Percentiles rank a stretch among this genome's conserved stretches.
phyloP scores from a whole-genome alignment of 1,284 basidiomycete genomes.

The Cystobasidium pallidum region DNA sequence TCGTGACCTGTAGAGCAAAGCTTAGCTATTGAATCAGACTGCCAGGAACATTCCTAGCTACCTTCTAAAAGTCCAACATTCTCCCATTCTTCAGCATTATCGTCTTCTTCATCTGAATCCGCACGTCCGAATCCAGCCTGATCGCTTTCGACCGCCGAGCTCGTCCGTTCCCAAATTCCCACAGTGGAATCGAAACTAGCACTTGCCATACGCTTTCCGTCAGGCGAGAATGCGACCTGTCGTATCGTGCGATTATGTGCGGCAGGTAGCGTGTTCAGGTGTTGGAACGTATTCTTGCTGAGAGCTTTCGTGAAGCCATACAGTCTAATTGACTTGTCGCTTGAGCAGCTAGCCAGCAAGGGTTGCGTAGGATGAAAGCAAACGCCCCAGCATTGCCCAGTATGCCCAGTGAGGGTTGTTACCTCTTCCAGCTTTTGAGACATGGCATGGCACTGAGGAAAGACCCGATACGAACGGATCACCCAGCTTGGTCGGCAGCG shows the following conservation, averaged over 20 bases:
- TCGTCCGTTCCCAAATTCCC: constrained; percentile 78
- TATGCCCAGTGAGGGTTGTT: constrained; percentile 65
- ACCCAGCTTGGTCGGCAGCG: no score
- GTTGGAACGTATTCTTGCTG: constrained; percentile 48
- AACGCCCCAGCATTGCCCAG: constrained; percentile 83
- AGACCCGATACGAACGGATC: background rate
- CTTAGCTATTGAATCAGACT: background rate
- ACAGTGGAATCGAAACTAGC: constrained; percentile 95
- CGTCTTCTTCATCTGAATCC: constrained; percentile 58
- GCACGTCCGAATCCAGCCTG: constrained; percentile 13
- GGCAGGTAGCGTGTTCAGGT: constrained; percentile 61
- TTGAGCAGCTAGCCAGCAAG: constrained; percentile 87
- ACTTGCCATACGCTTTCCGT: constrained; percentile 84
- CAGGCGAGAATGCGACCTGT: constrained; percentile 84
- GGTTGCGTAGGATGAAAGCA: constrained; percentile 88
- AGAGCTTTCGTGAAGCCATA: constrained; percentile 65
- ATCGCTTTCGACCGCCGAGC: constrained; percentile 56
- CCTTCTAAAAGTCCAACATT: constrained; percentile 54
- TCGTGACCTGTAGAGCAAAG: constrained; percentile 78
- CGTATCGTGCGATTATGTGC: constrained; percentile 92
- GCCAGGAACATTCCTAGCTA: constrained; percentile 66
- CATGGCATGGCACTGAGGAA: background rate
- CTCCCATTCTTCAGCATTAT: constrained; percentile 60
- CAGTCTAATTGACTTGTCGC: constrained; percentile 87
- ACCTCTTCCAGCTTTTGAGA: constrained; percentile 40